Base-by-base conservation (phyloP, 495 filamentous ascomycete species). In the Penicillium bialowiezense region DNA sequence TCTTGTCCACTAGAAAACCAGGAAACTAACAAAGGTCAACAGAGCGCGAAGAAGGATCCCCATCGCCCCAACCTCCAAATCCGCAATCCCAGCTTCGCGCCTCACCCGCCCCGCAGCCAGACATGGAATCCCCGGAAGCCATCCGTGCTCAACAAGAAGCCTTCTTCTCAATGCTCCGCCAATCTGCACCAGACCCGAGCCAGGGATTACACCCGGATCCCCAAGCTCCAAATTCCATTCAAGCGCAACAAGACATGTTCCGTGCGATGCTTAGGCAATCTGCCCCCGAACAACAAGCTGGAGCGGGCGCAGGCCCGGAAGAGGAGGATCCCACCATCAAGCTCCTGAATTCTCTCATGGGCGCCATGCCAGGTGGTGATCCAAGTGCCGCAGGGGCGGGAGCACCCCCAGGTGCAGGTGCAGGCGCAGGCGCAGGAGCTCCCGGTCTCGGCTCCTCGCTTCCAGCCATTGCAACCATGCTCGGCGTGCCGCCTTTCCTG, bases 341-440 rank as follows among this genome's bases (percentile, higher is more conserved):
- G 41, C 74, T 88, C 48, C 67, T 89, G 21, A 77, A 76, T 51
- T 77, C 84, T 41, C 69, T 88, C 55, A 68, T 86, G 58, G 76
- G 74, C 10, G 71, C 69, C 17, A 65, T 77, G 41, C 55, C 59
- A 1, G 70, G 65, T 19, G 44, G 35, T 10, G 56, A 54, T 20
- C 57, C 44, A 40, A 67, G 56, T 24, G 59, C 59, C 56, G 56
- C 26, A 65, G 29, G 29, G 12, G 68, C 51, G 58, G 75, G 55
- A 56, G 70, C 40, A 38, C 62, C 33, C 55, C 66, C 53, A 13
- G 35, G 38, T 15, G 4, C 23, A 26, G 45, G 29, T 13, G 40
- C 47, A 17, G 35, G 38, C 15, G 4, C 23, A 26, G 45, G 29
- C 15, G 40, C 47, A 17, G 58, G 48, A 43, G 66, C 38, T 4